A percentile compares a stretch with the other conserved stretches of the same genome.
Evolutionary conservation across 305 asterid genomes (phyloP).

Genomic region (Fraxinus floribunda): DNA sequence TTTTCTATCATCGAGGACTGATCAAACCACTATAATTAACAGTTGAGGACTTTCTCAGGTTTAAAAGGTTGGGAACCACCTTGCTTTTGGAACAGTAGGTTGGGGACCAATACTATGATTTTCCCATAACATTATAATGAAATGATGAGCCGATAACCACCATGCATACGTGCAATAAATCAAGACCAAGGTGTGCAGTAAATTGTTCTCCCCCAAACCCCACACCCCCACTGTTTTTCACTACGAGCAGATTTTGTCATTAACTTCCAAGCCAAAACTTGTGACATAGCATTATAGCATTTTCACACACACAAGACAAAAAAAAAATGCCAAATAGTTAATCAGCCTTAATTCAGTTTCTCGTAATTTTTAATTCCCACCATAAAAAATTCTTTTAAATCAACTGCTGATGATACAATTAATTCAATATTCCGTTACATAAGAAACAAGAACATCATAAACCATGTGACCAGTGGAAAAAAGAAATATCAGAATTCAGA

Average conservation of each 20-base stretch:
- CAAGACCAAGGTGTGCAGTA: background rate
- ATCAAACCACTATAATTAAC: background rate
- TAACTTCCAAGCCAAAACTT: background rate
- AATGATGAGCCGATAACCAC: background rate
- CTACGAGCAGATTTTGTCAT: constrained; percentile 1
- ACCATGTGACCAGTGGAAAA: constrained; percentile 4
- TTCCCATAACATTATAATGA: background rate
- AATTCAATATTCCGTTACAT: background rate
- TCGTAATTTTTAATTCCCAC: background rate
- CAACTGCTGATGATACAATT: background rate
- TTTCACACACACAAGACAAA: background rate
- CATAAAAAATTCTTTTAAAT: background rate
- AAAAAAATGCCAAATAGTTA: background rate
- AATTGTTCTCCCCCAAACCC: background rate
- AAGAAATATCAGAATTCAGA: background rate
- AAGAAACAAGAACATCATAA: constrained; percentile 10
- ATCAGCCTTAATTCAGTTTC: constrained; percentile 11
- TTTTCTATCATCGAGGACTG: background rate
- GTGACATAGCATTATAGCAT: background rate
- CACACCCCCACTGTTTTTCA: background rate
- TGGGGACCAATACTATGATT: background rate
- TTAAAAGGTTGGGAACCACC: background rate
- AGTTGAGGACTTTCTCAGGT: background rate
- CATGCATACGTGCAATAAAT: background rate
- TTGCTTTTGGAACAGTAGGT: background rate